phyloP scores from a whole-genome alignment of 164 flowering plant species.

The Malania oleifera region DNA sequence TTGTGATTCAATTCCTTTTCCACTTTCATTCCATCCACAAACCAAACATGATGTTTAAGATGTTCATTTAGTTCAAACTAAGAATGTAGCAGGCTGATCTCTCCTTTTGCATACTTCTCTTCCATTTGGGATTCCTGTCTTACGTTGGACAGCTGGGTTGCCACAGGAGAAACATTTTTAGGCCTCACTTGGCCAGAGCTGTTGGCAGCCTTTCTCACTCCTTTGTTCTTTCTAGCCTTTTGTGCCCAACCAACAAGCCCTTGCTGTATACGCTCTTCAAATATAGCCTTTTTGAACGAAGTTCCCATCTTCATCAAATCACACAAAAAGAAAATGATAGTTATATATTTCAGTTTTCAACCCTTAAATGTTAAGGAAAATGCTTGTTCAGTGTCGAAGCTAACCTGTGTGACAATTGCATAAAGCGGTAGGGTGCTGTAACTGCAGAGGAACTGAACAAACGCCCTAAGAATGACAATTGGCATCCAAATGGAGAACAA shows the following conservation, averaged over 20 bases:
- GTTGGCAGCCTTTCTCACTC: conserved; percentile 9
- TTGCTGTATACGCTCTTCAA: conserved; percentile 41
- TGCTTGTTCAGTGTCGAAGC: neutral
- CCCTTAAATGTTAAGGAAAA: too few relatives aligned
- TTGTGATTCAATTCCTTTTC: too few relatives aligned
- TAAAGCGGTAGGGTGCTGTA: conserved; percentile 48
- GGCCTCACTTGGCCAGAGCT: conserved; percentile 20
- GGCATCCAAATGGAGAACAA: neutral
- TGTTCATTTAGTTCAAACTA: neutral
- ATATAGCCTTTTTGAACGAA: conserved; percentile 40
- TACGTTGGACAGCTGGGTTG: conserved; percentile 22
- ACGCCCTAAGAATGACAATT: conserved; percentile 13
- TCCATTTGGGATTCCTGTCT: neutral
- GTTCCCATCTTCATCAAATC: conserved; percentile 59
- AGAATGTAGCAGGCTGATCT: neutral
- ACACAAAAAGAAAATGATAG: neutral
- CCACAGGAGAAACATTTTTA: conserved; percentile 16
- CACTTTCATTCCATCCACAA: too few relatives aligned
- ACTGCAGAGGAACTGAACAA: conserved; percentile 39
- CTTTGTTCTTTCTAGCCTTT: conserved; percentile 38
- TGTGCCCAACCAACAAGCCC: conserved; percentile 48
- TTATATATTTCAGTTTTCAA: neutral
- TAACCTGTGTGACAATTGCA: conserved; percentile 66
- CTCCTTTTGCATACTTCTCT: conserved; percentile 12
- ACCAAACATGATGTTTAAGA: too few relatives aligned